Evolutionary conservation across 106 monocot genomes (phyloP).

Genomic region (Acorus calamus): DNA sequence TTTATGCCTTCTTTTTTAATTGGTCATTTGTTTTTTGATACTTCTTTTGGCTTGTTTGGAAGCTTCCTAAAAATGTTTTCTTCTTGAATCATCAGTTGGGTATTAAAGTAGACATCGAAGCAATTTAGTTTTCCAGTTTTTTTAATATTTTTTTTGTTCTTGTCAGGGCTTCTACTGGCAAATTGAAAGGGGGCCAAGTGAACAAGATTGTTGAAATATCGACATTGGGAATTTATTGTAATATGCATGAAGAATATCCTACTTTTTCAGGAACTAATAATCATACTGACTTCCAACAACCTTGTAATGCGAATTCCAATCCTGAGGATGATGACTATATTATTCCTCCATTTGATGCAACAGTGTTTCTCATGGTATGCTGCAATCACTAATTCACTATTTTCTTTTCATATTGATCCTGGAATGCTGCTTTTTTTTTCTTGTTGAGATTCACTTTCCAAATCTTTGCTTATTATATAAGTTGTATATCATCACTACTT

Average conservation of each 20-base stretch:
- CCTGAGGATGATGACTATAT: conserved; percentile 45
- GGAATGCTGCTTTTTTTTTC: no score
- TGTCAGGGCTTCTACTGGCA: conserved; percentile 39
- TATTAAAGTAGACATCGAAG: no score
- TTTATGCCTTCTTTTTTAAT: no score
- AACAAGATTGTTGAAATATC: conserved; percentile 79
- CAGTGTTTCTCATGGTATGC: conserved; percentile 58
- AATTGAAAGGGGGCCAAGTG: conserved; percentile 51
- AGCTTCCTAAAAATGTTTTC: no score
- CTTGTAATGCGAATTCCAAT: conserved; percentile 19
- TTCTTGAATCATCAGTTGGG: no score
- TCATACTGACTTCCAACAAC: conserved; percentile 13
- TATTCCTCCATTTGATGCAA: conserved; percentile 61
- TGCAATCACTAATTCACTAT: background rate
- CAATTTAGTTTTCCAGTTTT: no score
- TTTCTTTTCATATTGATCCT: no score
- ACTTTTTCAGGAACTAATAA: conserved; percentile 7
- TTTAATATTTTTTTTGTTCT: background rate
- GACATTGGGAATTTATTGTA: conserved; percentile 61
- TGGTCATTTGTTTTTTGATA: no score
- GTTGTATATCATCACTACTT: no score
- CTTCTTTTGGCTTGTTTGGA: no score
- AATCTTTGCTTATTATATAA: no score
- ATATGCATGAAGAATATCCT: conserved; percentile 18
- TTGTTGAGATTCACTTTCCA: no score